These are phyloP conservation scores for Lathyrus sativus DNA, from an alignment of 306 rosid genomes.

Conservation along the genomic window DNA sequence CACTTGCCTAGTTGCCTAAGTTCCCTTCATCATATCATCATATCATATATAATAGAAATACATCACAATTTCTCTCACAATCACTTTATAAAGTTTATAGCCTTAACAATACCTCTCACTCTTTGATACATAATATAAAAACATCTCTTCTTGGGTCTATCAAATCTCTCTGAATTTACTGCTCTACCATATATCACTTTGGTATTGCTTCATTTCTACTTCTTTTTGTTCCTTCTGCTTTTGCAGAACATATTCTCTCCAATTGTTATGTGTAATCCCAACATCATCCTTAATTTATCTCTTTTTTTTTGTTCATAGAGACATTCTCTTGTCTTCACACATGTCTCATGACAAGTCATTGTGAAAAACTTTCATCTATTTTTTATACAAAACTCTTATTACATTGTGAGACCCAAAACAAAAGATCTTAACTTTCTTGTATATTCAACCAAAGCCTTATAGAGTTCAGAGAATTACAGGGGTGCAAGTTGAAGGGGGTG, in stretches of 20 bases:
- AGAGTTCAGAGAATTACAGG: constrained; percentile 14
- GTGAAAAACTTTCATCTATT: constrained; percentile 3
- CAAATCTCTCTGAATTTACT: constrained; percentile 42
- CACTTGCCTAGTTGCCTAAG: constrained; percentile 30
- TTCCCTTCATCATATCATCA: constrained; percentile 22
- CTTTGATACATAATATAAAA: constrained; percentile 39
- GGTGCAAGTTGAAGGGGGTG: neutral
- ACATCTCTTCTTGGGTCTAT: constrained; percentile 71
- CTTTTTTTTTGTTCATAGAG: constrained; percentile 30
- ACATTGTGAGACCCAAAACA: constrained; percentile 5
- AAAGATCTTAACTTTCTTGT: neutral
- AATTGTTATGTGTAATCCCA: constrained; percentile 39
- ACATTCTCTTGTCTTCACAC: constrained; percentile 47
- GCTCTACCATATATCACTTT: constrained; percentile 37
- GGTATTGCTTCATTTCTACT: constrained; percentile 53
- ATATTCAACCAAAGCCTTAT: constrained; percentile 11
- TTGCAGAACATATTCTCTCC: constrained; percentile 53
- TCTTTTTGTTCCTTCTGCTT: constrained; percentile 47
- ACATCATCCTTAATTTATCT: constrained; percentile 41
- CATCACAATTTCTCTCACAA: constrained; percentile 33
- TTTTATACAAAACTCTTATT: neutral
- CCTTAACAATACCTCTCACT: constrained; percentile 5
- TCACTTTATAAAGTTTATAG: constrained; percentile 4
- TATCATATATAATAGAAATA: constrained; percentile 31
- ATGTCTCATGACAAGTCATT: constrained; percentile 20